These are phyloP conservation scores for Hypoxylon sp. DNA, from an alignment of 2,329 filamentous ascomycete genomes.

Conservation along the genomic window DNA sequence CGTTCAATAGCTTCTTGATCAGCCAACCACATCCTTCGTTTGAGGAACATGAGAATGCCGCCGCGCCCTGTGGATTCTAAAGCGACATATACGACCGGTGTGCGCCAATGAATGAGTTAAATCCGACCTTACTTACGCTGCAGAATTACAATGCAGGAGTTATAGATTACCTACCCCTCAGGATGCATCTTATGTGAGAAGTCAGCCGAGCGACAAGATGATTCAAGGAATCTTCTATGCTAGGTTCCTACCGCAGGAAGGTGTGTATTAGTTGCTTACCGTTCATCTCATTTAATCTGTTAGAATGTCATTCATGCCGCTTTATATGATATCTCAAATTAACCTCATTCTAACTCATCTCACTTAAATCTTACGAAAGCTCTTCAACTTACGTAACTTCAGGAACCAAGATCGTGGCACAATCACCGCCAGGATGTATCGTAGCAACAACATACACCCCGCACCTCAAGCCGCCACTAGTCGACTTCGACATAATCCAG, in stretches of 20 bases:
- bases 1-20: background rate
- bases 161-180: background rate
- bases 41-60: slow-evolving; percentile 17
- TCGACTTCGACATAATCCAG: slow-evolving; percentile 88
- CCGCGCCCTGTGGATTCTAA: slow-evolving; percentile 1
- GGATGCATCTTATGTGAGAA: slow-evolving; percentile 16
- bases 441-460: slow-evolving; percentile 59
- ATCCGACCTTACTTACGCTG: background rate
- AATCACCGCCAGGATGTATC: slow-evolving; percentile 73
- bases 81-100: background rate
- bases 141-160: slow-evolving; percentile 6
- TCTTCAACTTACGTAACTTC: slow-evolving; percentile 34
- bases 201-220: slow-evolving; percentile 59
- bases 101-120: slow-evolving; percentile 3
- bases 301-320: background rate
- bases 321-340: background rate
- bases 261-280: slow-evolving; percentile 55
- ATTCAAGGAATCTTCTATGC: slow-evolving; percentile 80
- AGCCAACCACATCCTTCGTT: slow-evolving; percentile 17
- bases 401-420: slow-evolving; percentile 74
- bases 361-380: background rate
- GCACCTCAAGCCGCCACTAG: slow-evolving; percentile 70
- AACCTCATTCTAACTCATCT: slow-evolving; percentile 8
- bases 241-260: slow-evolving; percentile 75
- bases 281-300: background rate